Base-by-base conservation (phyloP, 2,329 filamentous ascomycete genomes). In the Furcasterigmium sp. region DNA sequence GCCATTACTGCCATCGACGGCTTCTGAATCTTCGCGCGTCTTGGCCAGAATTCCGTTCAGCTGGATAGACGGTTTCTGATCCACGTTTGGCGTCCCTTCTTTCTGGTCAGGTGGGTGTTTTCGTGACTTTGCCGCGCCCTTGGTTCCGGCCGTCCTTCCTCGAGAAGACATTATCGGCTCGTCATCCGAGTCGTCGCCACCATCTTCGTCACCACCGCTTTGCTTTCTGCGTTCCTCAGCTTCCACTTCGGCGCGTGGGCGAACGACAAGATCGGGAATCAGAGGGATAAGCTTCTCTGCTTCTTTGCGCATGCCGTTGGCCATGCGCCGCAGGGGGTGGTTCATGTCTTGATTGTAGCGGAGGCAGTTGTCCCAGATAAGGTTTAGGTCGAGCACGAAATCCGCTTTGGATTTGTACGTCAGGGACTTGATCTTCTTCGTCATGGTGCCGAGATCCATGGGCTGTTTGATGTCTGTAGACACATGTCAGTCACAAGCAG, bases 131-230 rank as follows among this genome's bases (percentile, higher is more conserved):
- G 85, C 91, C 49, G 82, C 82, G 18, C 89, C 85, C 58, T 87
- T 91, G 53, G 87, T 86, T 23, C 80, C 87, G 14, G 90, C 87
- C 61, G 91, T 95, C 36, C 93, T 84, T 42, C 93, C 93, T 51
- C 93, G 81, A 39, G 91, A 96, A 45, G 93, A 93, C 87, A 97
- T 97, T 58, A 98, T 97, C 8, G 93, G 93, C 64, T 95, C 91
- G 59, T 97, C 91, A 56, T 97, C 91, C 53, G 90, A 95, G 62
- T 96, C 91, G 46, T 96, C 91, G 21, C 78, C 87, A 30, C 76
- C 87, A 53, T 91, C 89, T 51, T 88, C 81, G 47, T 89, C 85
- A 37, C 85, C 85, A 40, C 93, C 90, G 48, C 91, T 87, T 55
- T 94, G 88, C 60, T 93, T 85, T 48, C 90, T 78, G 42, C 91